These are phyloP conservation scores for Fonsecaea monophora DNA, from an alignment of 2,329 filamentous ascomycete species.

Conservation along the genomic window DNA sequence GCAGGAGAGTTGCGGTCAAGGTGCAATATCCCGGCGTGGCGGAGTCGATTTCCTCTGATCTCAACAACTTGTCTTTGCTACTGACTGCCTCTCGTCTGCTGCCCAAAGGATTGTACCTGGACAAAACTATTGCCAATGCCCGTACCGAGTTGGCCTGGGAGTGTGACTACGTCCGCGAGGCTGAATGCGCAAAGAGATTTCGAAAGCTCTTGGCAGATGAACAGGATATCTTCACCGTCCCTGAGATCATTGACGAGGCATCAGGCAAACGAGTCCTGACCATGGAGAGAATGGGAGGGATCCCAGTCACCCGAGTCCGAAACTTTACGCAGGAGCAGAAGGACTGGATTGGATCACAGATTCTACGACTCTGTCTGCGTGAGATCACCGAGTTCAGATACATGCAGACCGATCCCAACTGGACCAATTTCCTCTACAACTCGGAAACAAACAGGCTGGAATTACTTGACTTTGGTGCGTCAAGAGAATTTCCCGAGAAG, in stretches of 20 bases:
- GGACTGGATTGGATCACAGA: slow-evolving; percentile 95
- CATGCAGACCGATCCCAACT: slow-evolving; percentile 99
- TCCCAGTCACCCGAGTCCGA: slow-evolving; percentile 80
- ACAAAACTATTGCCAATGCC: slow-evolving; percentile 97
- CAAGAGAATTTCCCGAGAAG: slow-evolving; percentile 77
- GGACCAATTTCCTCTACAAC: slow-evolving; percentile 98
- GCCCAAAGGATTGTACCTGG: slow-evolving; percentile 88
- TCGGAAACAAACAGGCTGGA: slow-evolving; percentile 74
- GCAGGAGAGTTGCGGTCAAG: slow-evolving; percentile 85
- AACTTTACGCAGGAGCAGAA: slow-evolving; percentile 80
- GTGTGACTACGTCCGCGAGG: slow-evolving; percentile 92
- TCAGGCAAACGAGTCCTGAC: slow-evolving; percentile 87
- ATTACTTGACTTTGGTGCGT: slow-evolving; percentile 93
- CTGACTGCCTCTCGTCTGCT: slow-evolving; percentile 88
- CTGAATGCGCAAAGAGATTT: slow-evolving; percentile 79
- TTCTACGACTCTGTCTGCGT: slow-evolving; percentile 86
- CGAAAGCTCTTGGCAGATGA: slow-evolving; percentile 77
- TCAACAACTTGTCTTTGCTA: slow-evolving; percentile 90
- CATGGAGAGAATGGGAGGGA: slow-evolving; percentile 87
- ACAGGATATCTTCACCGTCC: slow-evolving; percentile 76
- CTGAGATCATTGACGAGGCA: slow-evolving; percentile 76
- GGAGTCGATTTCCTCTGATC: slow-evolving; percentile 92
- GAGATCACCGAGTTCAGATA: slow-evolving; percentile 95
- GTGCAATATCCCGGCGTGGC: slow-evolving; percentile 97
- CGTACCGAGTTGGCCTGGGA: slow-evolving; percentile 93